Base-by-base conservation (phyloP, 1,284 basidiomycete genomes). In the Sporisorium scitamineum region DNA sequence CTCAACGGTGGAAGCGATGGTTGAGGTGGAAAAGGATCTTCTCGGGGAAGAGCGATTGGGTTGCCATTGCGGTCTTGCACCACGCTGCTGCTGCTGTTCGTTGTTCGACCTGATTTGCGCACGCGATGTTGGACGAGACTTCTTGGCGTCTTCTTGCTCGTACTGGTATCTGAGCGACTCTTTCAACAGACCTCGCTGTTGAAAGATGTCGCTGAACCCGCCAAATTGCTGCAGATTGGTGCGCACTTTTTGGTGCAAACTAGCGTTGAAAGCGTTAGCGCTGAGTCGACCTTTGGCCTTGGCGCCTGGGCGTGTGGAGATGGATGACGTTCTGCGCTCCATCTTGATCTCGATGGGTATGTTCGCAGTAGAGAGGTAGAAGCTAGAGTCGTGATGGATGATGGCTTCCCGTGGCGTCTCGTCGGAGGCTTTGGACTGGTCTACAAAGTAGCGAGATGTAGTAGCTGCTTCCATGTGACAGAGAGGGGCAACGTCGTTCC, bases 401-500 rank as follows among this genome's bases (percentile, higher is more conserved):
- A 75, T 45, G 18, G 72, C 72, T 16, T 75, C 72, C 13, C 59
- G n/a, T 2, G 63, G 66, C 7, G 72, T 75, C 2, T 56, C 53
- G 2, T 62, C 53, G 3, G 41, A 54, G 0, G 72, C 72, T 27
- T 61, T 37, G 13, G 56, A 56, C 41, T 76, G 44, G 55, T 71
- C 68, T n/a, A 76, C 64, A 57, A 64, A 71, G 55, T 70, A 54
- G 9, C 18, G 50, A 10, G 68, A 47, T 10, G 59, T 41, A 0
- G 51, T 39, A 1, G 61, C 53, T 16, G 61, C 54, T 29, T 61
- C 42, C 65, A 72, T 68, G n/a, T 61, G 45, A 45, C 67, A 53
- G 4, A 72, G 50, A 2, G 62, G 66, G 3, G 70, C 66, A 5
- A 77, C 45, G 57, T 77, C 75, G 54, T 66, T 64, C 75, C 75